Evolutionary conservation across 2,329 filamentous ascomycete genomes (phyloP), one percentile per base, ranked within the genome.

Genomic region (Alternaria ethzedia): DNA sequence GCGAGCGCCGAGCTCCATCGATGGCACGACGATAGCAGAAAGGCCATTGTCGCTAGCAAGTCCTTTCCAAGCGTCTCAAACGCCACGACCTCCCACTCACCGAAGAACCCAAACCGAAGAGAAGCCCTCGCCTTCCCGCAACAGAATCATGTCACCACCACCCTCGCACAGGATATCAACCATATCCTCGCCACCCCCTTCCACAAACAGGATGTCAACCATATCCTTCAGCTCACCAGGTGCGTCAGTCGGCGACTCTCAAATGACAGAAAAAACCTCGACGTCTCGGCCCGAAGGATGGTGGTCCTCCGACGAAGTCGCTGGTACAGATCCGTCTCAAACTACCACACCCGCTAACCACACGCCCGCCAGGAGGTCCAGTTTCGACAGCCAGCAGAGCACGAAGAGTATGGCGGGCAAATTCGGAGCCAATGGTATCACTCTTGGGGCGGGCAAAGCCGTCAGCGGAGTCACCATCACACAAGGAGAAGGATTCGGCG

Each of bases 271-370:
- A 2, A 74, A 71, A 41, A 74, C 76, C 6, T 75, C 76, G 3
- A 76, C 73, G 2, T 75, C 70, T 3, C 69, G 78, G 0, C 79
- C 79, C 1, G 79, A 80, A 65, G 78, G 78, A 11, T 81, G 79
- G 78, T 81, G 79, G 79, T 77, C 74, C 9, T 76, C 72, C 1
- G 79, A 81, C 45, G 79, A 81, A 49, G 75, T 80, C 7, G 78
- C 68, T 3, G 76, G 72, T 7, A 78, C 75, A 1, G 75, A 75
- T 5, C 67, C 73, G 8, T 76, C 68, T 23, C 47, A 70, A 49
- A 32, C 75, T 51, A 57, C 62, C 15, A 65, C 71, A n/a, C 63
- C 74, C 3, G 63, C 57, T 10, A 62, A 26, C 46, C 67, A 50
- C 32, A 67, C 17, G 32, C 59, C 64, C 17, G 55, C 49, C 11